These are phyloP conservation scores for Begonia loranthoides DNA, from an alignment of 306 rosid species.

Conservation along the genomic window DNA sequence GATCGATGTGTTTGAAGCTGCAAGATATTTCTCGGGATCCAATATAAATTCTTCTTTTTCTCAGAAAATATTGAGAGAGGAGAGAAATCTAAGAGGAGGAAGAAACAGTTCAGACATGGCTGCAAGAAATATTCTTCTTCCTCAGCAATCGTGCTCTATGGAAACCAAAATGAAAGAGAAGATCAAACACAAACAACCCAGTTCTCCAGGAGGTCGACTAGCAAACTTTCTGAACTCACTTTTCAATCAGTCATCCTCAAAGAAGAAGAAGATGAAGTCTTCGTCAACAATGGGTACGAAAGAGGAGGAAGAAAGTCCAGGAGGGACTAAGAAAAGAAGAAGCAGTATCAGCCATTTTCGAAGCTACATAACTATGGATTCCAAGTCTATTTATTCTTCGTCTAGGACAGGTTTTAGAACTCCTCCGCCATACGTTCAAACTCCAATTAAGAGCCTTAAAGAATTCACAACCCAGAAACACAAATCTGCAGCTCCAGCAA, in stretches of 20 bases:
- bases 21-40: conserved; percentile 84
- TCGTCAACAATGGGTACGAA: conserved; percentile 45
- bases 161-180: conserved; percentile 29
- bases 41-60: conserved; percentile 39
- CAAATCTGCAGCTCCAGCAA: too few species aligned
- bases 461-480: conserved; percentile 26
- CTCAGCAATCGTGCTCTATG: conserved; percentile 5
- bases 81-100: conserved; percentile 38
- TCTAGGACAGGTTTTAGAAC: conserved; percentile 68
- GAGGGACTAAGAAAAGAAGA: conserved; percentile 48
- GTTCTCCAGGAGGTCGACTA: conserved; percentile 87
- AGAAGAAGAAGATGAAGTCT: conserved; percentile 80
- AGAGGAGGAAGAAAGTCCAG: conserved; percentile 63
- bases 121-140: conserved; percentile 55
- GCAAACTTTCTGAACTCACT: conserved; percentile 92
- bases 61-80: conserved; percentile 45
- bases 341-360: conserved; percentile 91
- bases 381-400: conserved; percentile 52
- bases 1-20: conserved; percentile 83
- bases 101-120: conserved; percentile 94
- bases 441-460: conserved; percentile 60
- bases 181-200: conserved; percentile 76
- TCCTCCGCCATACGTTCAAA: conserved; percentile 58
- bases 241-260: conserved; percentile 74
- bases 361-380: conserved; percentile 34